These are phyloP conservation scores for Voacanga thouarsii DNA, from an alignment of 257 asterid genomes.

Conservation along the genomic window DNA sequence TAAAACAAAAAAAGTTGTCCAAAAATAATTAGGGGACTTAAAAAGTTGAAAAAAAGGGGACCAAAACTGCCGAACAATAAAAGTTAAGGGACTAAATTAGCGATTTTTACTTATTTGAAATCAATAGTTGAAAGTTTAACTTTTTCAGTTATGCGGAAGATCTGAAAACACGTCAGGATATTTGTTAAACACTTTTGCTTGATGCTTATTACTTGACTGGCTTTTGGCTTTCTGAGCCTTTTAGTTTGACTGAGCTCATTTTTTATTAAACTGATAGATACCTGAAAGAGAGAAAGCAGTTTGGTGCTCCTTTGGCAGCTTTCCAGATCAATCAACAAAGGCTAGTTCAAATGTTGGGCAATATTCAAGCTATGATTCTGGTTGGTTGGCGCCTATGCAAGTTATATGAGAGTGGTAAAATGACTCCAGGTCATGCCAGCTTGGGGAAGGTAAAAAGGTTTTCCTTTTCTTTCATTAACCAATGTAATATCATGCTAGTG, in stretches of 20 bases:
- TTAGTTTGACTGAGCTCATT: not conserved
- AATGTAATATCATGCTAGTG: not conserved
- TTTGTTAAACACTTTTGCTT: not conserved
- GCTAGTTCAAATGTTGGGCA: slow-evolving; percentile 78
- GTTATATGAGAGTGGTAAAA: slow-evolving; percentile 81
- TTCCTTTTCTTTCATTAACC: slow-evolving; percentile 3
- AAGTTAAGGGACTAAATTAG: too few species aligned
- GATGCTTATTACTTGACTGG: not conserved
- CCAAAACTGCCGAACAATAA: too few species aligned
- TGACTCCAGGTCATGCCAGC: slow-evolving; percentile 98
- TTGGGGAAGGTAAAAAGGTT: slow-evolving; percentile 68
- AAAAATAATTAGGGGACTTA: too few species aligned
- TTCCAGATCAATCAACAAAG: slow-evolving; percentile 94
- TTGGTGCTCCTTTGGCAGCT: slow-evolving; percentile 94
- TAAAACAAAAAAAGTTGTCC: too few species aligned
- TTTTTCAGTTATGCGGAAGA: not conserved
- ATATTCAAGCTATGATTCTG: slow-evolving; percentile 85
- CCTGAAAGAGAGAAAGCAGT: slow-evolving; percentile 92
- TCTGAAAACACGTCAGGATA: not conserved
- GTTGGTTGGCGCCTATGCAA: slow-evolving; percentile 97
- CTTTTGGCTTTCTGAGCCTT: not conserved
- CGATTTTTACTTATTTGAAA: too few species aligned
- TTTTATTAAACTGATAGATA: slow-evolving; percentile 50
- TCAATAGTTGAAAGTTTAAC: not conserved
- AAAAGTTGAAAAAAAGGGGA: too few species aligned